A percentile compares a stretch with the other conserved stretches of the same genome.
Evolutionary conservation across 148 eudicot species (phyloP).

Genomic region (Pharnaceum exiguum): DNA sequence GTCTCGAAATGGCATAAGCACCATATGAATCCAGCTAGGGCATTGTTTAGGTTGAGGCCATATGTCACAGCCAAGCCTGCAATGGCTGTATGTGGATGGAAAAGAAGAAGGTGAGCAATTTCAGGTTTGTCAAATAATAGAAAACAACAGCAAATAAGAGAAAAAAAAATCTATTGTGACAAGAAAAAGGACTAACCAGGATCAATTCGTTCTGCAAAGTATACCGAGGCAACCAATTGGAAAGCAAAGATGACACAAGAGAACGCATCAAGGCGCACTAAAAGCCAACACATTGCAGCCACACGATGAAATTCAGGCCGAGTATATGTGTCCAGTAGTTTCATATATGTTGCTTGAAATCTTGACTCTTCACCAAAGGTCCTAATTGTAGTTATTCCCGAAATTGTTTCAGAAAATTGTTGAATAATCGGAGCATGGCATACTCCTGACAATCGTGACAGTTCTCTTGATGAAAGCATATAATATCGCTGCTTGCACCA

Average conservation of each 20-base stretch:
- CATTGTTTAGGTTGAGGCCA: neutral
- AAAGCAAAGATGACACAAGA: slow-evolving; percentile 8
- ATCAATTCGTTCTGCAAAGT: neutral
- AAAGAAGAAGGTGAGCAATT: neutral
- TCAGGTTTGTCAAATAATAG: neutral
- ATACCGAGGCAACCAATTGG: neutral
- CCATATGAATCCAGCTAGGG: neutral
- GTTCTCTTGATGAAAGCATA: slow-evolving; percentile 9
- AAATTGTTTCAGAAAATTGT: slow-evolving; percentile 6
- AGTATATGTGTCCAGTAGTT: slow-evolving; percentile 10
- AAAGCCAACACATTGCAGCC: slow-evolving; percentile 18
- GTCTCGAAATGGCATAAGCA: too few relatives aligned
- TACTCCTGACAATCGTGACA: slow-evolving; percentile 10
- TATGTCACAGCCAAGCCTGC: slow-evolving; percentile 7
- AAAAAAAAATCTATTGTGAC: neutral
- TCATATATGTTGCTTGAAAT: slow-evolving; percentile 13
- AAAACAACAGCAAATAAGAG: neutral
- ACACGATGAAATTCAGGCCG: slow-evolving; percentile 11
- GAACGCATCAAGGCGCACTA: slow-evolving; percentile 9
- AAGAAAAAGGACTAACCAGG: too few relatives aligned
- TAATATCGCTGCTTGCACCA: slow-evolving; percentile 4
- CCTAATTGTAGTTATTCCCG: slow-evolving; percentile 14
- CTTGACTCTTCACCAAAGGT: slow-evolving; percentile 11
- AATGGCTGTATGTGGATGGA: neutral
- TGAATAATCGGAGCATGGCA: slow-evolving; percentile 10